These are phyloP conservation scores for Larix kaempferi DNA, from an alignment of 75 land plant genomes.

Conservation along the genomic window DNA sequence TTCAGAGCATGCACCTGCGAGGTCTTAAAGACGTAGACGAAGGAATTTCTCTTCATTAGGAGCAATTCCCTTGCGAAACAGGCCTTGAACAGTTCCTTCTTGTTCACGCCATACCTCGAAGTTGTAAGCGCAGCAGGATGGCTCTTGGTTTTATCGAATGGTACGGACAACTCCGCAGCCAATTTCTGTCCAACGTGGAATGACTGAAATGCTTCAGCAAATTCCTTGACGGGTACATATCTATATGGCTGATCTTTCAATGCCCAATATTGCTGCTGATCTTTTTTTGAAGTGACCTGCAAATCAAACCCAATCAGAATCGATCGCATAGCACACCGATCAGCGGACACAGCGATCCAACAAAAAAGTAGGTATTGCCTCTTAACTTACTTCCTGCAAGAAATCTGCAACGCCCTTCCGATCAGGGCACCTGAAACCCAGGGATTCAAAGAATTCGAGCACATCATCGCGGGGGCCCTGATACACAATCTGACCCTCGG, in stretches of 20 bases:
- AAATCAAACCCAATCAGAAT: neutral
- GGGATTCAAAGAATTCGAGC: constrained; percentile 68
- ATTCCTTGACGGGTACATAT: constrained; percentile 55
- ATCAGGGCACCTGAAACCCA: constrained; percentile 89
- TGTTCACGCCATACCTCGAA: constrained; percentile 51
- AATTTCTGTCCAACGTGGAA: constrained; percentile 62
- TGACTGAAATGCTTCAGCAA: constrained; percentile 69
- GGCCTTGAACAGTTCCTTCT: constrained; percentile 61
- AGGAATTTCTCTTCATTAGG: constrained; percentile 65
- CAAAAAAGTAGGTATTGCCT: neutral
- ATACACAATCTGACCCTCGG: constrained; percentile 84
- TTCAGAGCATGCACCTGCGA: constrained; percentile 29
- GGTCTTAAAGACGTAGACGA: constrained; percentile 60
- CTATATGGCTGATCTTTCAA: constrained; percentile 42
- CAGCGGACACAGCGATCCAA: neutral
- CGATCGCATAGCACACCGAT: neutral
- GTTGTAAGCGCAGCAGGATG: constrained; percentile 71
- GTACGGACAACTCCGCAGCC: constrained; percentile 35
- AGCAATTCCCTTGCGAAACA: constrained; percentile 48
- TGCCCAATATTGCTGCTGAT: constrained; percentile 89
- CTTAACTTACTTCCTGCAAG: constrained; percentile 4
- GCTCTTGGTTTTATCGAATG: constrained; percentile 63
- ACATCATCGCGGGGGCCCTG: constrained; percentile 77
- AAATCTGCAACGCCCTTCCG: constrained; percentile 33
- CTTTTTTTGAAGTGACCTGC: constrained; percentile 85